A percentile compares a stretch with the other conserved stretches of the same genome.
These are phyloP conservation scores for Ogataea haglerorum DNA, from an alignment of 805 yeast species.

Conservation along the genomic window DNA sequence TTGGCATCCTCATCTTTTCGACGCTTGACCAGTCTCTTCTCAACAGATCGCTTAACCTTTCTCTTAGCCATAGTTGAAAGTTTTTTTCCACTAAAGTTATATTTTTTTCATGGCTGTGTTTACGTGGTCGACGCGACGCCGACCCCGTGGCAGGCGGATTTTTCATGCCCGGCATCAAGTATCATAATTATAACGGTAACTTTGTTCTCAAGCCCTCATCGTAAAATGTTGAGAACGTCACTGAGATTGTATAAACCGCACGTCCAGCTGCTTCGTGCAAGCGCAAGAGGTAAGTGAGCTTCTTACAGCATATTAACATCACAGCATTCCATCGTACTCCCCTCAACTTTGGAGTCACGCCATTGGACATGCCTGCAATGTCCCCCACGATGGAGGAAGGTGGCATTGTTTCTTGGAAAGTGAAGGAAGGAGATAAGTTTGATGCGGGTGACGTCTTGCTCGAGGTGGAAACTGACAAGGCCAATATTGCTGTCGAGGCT, in stretches of 20 bases:
- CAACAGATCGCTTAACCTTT: slow-evolving; percentile 35
- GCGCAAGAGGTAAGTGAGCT: slow-evolving; percentile 13
- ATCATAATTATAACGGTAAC: background rate
- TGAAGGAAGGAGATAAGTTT: slow-evolving; percentile 71
- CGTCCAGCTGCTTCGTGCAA: slow-evolving; percentile 2
- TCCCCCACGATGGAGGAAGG: slow-evolving; percentile 98
- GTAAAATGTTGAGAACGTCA: slow-evolving; percentile 17
- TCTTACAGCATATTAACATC: background rate
- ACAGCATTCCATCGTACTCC: slow-evolving; percentile 33
- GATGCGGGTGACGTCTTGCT: slow-evolving; percentile 77
- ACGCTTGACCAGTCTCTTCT: slow-evolving; percentile 32
- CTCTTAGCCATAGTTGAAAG: slow-evolving; percentile 35
- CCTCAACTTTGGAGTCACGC: slow-evolving; percentile 35
- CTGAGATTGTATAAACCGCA: slow-evolving; percentile 12
- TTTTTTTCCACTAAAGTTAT: slow-evolving; percentile 2
- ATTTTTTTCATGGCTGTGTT: slow-evolving; percentile 11
- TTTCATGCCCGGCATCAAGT: slow-evolving; percentile 10
- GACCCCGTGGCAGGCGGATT: slow-evolving; percentile 7
- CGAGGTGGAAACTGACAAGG: slow-evolving; percentile 86
- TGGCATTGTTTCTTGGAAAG: slow-evolving; percentile 86
- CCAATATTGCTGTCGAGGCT: slow-evolving; percentile 81
- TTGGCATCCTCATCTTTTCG: slow-evolving; percentile 43
- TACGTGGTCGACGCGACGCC: slow-evolving; percentile 2
- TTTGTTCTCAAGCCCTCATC: background rate
- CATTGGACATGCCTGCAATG: slow-evolving; percentile 95